These are phyloP conservation scores for Aspergillus arachidicola DNA, from an alignment of 2,329 filamentous ascomycete species.

Conservation along the genomic window DNA sequence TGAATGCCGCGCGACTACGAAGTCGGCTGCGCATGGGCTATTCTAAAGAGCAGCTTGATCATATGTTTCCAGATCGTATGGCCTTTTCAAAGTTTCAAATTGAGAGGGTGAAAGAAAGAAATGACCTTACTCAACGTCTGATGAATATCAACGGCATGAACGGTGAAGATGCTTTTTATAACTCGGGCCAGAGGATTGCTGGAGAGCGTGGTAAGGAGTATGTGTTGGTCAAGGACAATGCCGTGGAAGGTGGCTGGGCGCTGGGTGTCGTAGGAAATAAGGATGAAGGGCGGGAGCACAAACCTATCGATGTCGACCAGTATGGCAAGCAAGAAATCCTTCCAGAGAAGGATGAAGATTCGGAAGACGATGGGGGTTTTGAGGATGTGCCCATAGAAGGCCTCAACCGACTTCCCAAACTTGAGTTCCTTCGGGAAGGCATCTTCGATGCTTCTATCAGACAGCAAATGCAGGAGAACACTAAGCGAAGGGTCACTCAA, in stretches of 20 bases:
- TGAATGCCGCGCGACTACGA: conserved; percentile 87
- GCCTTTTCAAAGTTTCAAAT: conserved; percentile 97
- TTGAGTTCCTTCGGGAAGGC: conserved; percentile 43
- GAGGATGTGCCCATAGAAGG: conserved; percentile 93
- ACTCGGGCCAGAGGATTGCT: conserved; percentile 56
- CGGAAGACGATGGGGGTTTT: conserved; percentile 75
- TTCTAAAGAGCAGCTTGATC: conserved; percentile 92
- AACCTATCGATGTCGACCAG: conserved; percentile 88
- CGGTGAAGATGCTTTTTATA: conserved; percentile 70
- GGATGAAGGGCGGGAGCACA: conserved; percentile 75
- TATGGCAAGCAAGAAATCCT: conserved; percentile 53
- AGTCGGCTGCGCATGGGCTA: conserved; percentile 92
- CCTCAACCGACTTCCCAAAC: conserved; percentile 77
- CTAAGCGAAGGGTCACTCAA: conserved; percentile 32
- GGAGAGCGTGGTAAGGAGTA: conserved; percentile 91
- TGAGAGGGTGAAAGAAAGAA: conserved; percentile 87
- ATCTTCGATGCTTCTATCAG: conserved; percentile 40
- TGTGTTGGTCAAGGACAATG: conserved; percentile 92
- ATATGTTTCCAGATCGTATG: conserved; percentile 98
- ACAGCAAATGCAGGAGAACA: conserved; percentile 33
- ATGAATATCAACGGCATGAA: conserved; percentile 95
- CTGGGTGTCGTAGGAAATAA: conserved; percentile 89
- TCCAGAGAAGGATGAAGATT: conserved; percentile 61
- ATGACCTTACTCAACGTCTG: conserved; percentile 88
- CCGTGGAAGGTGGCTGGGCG: conserved; percentile 93